These are phyloP conservation scores for Gonium pectorale DNA, from an alignment of 139 green algal genomes.

Conservation along the genomic window DNA sequence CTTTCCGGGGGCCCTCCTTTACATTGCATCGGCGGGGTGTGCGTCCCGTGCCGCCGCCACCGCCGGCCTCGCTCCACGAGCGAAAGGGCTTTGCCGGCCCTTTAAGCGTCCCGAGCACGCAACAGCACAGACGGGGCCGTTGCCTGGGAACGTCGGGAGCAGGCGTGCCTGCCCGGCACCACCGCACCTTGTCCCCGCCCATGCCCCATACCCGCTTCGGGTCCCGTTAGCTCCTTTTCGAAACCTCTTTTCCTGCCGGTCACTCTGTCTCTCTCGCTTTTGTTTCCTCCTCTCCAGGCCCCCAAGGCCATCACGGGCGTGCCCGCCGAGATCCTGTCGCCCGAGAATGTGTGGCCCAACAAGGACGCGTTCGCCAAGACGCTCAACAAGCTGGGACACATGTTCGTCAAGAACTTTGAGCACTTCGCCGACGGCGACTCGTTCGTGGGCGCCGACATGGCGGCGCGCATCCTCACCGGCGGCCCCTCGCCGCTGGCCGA, in stretches of 20 bases:
- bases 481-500: constrained; percentile 41
- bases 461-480: constrained; percentile 54
- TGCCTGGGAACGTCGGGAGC: too few relatives aligned
- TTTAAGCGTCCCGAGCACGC: too few relatives aligned
- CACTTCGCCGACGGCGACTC: constrained; percentile 53
- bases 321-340: constrained; percentile 81
- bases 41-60: not conserved
- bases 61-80: too few relatives aligned
- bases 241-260: too few relatives aligned
- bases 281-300: constrained; percentile 40
- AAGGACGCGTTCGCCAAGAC: constrained; percentile 73
- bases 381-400: constrained; percentile 69
- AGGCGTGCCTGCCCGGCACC: too few relatives aligned
- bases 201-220: too few relatives aligned
- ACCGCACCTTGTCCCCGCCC: too few relatives aligned
- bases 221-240: too few relatives aligned
- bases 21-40: not conserved
- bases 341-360: constrained; percentile 73
- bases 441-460: constrained; percentile 63
- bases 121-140: too few relatives aligned
- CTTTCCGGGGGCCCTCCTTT: too few relatives aligned
- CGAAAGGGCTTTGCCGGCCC: too few relatives aligned
- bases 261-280: too few relatives aligned
- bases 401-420: constrained; percentile 64
- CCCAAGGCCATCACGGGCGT: constrained; percentile 72